Evolutionary conservation across 805 yeast genomes (phyloP), one percentile per base, ranked within the genome.

Genomic region (Nakazawaea molendinolei): DNA sequence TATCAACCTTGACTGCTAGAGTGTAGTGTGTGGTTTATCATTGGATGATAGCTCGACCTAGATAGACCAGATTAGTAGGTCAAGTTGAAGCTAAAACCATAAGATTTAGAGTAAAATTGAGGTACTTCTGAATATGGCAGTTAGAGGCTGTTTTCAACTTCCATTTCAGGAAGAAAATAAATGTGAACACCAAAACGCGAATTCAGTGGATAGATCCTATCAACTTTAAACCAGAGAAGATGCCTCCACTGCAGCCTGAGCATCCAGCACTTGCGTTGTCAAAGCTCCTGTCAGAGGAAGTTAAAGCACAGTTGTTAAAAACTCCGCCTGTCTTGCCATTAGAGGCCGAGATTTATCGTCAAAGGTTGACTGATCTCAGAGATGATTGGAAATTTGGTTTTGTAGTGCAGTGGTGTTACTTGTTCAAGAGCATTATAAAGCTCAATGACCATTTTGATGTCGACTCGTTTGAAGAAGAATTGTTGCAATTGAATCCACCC

Each of bases 381-480:
- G 53, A 53, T 37, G 53, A 61, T 31, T 55, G 55, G 52, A 54
- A 57, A 27, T 68, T 55, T 42, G 57, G 62, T 8, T 63, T 51
- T 36, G 53, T 66, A 3, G 52, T 74, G 9, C 74, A 76, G 51
- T 78, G 85, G 85, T 51, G 77, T 19, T 66, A 65, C 42, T 59
- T 66, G 31, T 67, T 71, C 51, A 67, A 77, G 37, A 76, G 74
- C 17, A 62, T 65, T 33, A 51, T 77, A 23, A 71, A 64, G 44
- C 51, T 79, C 36, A 58, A 60, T 9, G 83, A 76, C 36, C 61
- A 62, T 9, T 73, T 78, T 44, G 80, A 77, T 46, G 67, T 69
- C 6, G 79, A 76, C 40, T 57, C 69, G 14, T 67, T 78, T 41
- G 86, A 79, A 47, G 76, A 76, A 46, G 86, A 79, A 45, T 55